Conservation (phyloP, 306 rosid species). For the Sphenostylis stenocarpa region DNA sequence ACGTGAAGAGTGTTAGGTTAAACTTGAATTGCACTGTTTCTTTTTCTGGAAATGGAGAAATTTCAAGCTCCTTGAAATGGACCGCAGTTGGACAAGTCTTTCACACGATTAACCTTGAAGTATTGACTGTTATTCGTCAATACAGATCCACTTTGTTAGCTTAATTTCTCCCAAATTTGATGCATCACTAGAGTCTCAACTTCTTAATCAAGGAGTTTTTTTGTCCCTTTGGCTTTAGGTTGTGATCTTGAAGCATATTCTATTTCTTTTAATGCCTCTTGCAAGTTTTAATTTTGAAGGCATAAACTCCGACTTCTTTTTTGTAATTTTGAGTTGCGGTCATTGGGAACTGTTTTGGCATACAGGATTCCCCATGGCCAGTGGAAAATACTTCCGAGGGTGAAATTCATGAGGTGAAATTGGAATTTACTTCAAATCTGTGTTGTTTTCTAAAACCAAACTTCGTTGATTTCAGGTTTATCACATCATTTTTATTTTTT, state of each 20-base stretch:
- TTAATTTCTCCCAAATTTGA: constrained; percentile 7
- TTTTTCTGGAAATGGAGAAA: not conserved
- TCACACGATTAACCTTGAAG: not conserved
- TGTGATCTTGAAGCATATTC: constrained; percentile 1
- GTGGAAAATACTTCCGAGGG: not conserved
- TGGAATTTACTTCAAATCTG: not conserved
- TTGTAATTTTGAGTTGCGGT: not conserved
- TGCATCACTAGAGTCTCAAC: not conserved
- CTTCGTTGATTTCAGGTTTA: not conserved
- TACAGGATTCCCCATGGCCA: not conserved
- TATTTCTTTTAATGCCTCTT: not conserved
- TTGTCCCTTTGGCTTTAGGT: not conserved
- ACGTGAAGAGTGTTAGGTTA: not conserved
- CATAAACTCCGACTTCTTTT: not conserved
- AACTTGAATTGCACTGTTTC: not conserved
- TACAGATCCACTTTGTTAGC: constrained; percentile 24
- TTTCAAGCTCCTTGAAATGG: not conserved
- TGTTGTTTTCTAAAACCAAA: not conserved
- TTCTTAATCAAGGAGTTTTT: not conserved
- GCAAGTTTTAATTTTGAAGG: not conserved
- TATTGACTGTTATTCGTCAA: not conserved
- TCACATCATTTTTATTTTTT: not conserved
- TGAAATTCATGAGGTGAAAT: not conserved
- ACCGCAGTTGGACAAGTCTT: not conserved
- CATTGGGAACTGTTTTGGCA: not conserved